Evolutionary conservation across 495 filamentous ascomycete species (phyloP).

Genomic region (Bacidia rubella): DNA sequence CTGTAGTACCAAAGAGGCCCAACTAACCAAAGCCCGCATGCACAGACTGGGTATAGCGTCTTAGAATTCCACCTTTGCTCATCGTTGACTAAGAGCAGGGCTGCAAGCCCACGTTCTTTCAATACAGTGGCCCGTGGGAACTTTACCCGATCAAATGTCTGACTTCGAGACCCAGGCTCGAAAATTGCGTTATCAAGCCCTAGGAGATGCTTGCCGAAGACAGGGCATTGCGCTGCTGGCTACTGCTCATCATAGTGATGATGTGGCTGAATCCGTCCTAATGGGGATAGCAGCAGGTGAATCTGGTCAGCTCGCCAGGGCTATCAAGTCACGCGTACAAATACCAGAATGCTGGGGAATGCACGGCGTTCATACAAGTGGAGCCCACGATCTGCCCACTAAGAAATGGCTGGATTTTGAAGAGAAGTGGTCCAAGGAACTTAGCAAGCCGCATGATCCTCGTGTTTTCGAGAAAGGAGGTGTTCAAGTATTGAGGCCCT

Average conservation of each 20-base stretch:
- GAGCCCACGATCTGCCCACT: constrained; percentile 23
- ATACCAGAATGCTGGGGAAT: constrained; percentile 78
- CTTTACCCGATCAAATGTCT: constrained; percentile 31
- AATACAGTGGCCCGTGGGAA: constrained; percentile 32
- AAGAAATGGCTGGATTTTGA: no score
- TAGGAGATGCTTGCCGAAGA: constrained; percentile 48
- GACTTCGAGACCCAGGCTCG: constrained; percentile 73
- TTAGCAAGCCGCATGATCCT: background rate
- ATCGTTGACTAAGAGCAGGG: constrained; percentile 24
- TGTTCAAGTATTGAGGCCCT: constrained; percentile 56
- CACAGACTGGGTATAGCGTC: constrained; percentile 32
- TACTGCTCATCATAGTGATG: constrained; percentile 72
- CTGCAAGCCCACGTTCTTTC: constrained; percentile 37
- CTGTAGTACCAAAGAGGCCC: constrained; percentile 57
- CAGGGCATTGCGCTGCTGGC: constrained; percentile 41
- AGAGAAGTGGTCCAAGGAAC: no score
- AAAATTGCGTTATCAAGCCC: constrained; percentile 51
- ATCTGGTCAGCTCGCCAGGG: constrained; percentile 48
- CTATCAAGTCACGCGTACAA: constrained; percentile 46
- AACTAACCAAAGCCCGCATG: constrained; percentile 31
- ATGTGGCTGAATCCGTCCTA: constrained; percentile 78
- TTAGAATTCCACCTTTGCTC: constrained; percentile 20
- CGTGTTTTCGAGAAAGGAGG: constrained; percentile 48
- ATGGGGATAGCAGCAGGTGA: constrained; percentile 54
- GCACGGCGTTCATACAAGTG: constrained; percentile 57